These are phyloP conservation scores for Cucurbita moschata DNA, from an alignment of 306 rosid genomes.

Conservation along the genomic window DNA sequence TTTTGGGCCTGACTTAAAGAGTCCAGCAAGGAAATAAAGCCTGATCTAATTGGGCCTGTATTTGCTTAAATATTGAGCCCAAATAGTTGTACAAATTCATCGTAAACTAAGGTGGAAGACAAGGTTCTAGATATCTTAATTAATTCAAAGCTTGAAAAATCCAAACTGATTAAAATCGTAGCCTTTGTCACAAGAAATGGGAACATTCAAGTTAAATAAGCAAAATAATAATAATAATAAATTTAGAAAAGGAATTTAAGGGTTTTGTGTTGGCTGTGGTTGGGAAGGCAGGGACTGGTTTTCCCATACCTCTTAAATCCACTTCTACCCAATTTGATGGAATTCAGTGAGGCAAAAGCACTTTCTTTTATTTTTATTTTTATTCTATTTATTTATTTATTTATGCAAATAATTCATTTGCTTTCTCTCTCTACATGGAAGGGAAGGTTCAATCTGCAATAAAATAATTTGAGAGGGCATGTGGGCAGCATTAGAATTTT, in stretches of 20 bases:
- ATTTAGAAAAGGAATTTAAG: constrained; percentile 18
- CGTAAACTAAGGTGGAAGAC: no score
- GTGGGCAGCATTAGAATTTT: constrained; percentile 36
- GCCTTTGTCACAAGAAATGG: neutral
- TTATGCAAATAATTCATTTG: neutral
- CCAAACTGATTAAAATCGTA: neutral
- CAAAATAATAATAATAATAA: neutral
- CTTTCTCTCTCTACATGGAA: neutral
- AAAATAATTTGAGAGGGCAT: constrained; percentile 19
- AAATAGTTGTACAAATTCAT: neutral
- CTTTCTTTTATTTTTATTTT: neutral
- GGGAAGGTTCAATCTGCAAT: constrained; percentile 1
- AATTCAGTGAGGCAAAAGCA: neutral
- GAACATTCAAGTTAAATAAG: neutral
- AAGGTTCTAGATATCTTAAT: no score
- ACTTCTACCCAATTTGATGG: neutral
- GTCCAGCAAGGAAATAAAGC: neutral
- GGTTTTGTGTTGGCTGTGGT: constrained; percentile 55
- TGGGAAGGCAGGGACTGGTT: constrained; percentile 31
- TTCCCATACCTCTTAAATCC: neutral
- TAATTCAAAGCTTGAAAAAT: neutral
- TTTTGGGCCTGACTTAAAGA: neutral
- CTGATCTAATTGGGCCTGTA: neutral
- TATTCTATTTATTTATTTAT: neutral
- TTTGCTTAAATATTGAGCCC: neutral